These are phyloP conservation scores for Amylostereum chailletii DNA, from an alignment of 1,284 basidiomycete species.

Conservation along the genomic window DNA sequence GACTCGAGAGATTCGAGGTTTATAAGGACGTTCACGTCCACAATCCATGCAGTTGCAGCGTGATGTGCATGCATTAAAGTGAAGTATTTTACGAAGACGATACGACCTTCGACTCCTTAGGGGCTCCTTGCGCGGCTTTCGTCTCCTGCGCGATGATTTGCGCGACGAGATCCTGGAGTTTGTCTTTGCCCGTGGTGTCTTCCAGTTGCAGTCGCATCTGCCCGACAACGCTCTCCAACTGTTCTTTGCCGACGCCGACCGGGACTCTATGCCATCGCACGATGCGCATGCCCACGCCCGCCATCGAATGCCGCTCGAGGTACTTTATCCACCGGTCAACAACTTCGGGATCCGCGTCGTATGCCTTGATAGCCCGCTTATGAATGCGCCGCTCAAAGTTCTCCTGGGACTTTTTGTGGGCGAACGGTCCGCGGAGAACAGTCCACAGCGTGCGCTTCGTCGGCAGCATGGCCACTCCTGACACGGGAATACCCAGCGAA, in stretches of 20 bases:
- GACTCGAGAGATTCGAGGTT: neutral
- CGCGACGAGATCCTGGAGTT: constrained; percentile 29
- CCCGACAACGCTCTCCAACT: constrained; percentile 29
- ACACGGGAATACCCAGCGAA: constrained; percentile 77
- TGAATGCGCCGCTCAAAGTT: constrained; percentile 88
- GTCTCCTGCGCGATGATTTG: constrained; percentile 40
- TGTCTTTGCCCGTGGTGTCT: constrained; percentile 9
- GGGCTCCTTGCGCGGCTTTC: constrained; percentile 15
- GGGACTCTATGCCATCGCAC: constrained; percentile 72
- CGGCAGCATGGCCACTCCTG: constrained; percentile 63
- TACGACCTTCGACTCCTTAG: neutral
- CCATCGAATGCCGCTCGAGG: constrained; percentile 68
- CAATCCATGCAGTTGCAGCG: neutral
- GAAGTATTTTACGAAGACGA: neutral
- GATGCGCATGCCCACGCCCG: constrained; percentile 82
- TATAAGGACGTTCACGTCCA: neutral
- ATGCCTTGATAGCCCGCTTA: constrained; percentile 84
- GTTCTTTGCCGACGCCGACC: constrained; percentile 50
- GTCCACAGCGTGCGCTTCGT: constrained; percentile 81
- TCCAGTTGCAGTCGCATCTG: constrained; percentile 11
- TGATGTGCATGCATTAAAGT: neutral
- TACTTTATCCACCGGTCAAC: constrained; percentile 82
- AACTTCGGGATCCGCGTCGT: constrained; percentile 77
- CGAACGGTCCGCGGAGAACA: constrained; percentile 81
- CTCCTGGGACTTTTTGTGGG: constrained; percentile 93